phyloP scores from a whole-genome alignment of 2,329 filamentous ascomycete species.

The Rutstroemia sp. region DNA sequence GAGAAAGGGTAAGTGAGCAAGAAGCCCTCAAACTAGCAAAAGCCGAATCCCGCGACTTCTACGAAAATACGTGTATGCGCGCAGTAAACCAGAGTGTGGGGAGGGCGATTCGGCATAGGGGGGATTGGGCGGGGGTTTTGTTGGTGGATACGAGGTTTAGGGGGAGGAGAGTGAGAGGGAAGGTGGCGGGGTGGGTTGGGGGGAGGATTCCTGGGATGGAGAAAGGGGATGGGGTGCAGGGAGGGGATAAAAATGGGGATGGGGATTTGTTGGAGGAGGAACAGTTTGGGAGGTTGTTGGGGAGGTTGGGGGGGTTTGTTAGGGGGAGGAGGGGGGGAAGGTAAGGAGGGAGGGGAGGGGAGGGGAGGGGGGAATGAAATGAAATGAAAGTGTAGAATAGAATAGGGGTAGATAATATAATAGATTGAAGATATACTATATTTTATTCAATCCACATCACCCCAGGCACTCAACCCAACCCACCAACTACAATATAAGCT shows the following conservation, averaged over 20 bases:
- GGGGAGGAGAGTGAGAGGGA: slow-evolving; percentile 63
- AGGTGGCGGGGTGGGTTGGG: slow-evolving; percentile 85
- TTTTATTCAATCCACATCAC: too few species aligned
- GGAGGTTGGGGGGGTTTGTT: slow-evolving; percentile 50
- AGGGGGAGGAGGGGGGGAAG: slow-evolving; percentile 25
- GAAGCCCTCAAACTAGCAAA: slow-evolving; percentile 37
- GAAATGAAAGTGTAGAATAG: too few species aligned
- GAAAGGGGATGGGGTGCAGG: slow-evolving; percentile 27
- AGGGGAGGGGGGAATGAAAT: too few species aligned
- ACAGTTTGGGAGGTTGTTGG: slow-evolving; percentile 51
- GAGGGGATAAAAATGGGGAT: slow-evolving; percentile 9
- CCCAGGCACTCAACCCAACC: too few species aligned
- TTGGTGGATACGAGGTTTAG: slow-evolving; percentile 76
- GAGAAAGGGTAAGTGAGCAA: not conserved
- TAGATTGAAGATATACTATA: too few species aligned
- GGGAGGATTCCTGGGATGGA: slow-evolving; percentile 44
- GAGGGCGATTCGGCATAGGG: slow-evolving; percentile 77
- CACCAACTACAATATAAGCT: too few species aligned
- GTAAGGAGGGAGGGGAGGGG: too few species aligned
- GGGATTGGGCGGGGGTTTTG: slow-evolving; percentile 86
- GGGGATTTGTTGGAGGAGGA: slow-evolving; percentile 32
- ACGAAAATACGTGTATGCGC: slow-evolving; percentile 93
- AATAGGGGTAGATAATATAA: too few species aligned
- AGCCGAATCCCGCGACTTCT: slow-evolving; percentile 66
- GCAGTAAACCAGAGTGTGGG: slow-evolving; percentile 97